Evolutionary conservation across 306 rosid species (phyloP).

Genomic region (Vicia villosa): DNA sequence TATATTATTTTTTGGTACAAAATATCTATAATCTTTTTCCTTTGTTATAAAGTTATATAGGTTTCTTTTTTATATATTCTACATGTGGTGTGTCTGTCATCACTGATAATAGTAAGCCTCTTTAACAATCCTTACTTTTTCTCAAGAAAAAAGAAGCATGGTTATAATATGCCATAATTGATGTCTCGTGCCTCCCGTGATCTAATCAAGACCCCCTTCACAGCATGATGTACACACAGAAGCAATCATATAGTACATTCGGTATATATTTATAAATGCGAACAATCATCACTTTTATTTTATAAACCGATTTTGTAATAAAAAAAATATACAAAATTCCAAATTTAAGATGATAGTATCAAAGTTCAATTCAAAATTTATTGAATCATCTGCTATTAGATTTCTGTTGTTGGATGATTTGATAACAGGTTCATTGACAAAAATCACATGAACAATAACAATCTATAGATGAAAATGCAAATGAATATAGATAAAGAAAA

Average conservation of each 20-base stretch:
- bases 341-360: too few species aligned
- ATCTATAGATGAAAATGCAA: too few species aligned
- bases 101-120: conserved; percentile 18
- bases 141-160: conserved; percentile 14
- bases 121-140: conserved; percentile 2
- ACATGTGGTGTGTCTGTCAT: conserved; percentile 34
- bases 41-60: conserved; percentile 9
- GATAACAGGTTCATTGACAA: too few species aligned
- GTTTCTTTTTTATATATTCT: conserved; percentile 9
- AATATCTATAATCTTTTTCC: neutral
- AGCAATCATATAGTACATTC: conserved; percentile 45
- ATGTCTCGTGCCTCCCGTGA: conserved; percentile 65
- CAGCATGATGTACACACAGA: conserved; percentile 41
- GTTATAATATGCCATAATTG: conserved; percentile 48
- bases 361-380: too few species aligned
- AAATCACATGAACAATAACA: too few species aligned
- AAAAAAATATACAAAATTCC: too few species aligned
- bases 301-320: too few species aligned
- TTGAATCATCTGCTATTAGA: neutral
- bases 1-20: neutral
- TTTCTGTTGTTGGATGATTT: too few species aligned
- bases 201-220: conserved; percentile 38
- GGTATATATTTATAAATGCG: too few species aligned
- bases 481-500: conserved; percentile 9
- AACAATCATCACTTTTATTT: too few species aligned